Percentiles rank a stretch among this genome's conserved stretches.
These are phyloP conservation scores for Infundibulicybe gibba DNA, from an alignment of 768 basidiomycete species.

Conservation along the genomic window DNA sequence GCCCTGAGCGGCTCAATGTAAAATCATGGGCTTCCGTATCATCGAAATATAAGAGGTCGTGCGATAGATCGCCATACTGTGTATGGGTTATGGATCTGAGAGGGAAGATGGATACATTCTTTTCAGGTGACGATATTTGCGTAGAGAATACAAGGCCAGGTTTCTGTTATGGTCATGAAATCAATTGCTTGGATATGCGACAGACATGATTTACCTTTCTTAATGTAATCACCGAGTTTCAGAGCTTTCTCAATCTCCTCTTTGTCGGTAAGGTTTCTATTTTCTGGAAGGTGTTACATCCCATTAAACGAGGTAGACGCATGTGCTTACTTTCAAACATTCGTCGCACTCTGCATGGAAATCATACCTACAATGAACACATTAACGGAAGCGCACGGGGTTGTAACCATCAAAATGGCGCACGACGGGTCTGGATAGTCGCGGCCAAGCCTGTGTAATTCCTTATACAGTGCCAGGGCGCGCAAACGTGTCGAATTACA, in stretches of 20 bases:
- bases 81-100: conserved; percentile 17
- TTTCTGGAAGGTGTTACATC: conserved; percentile 41
- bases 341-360: conserved; percentile 68
- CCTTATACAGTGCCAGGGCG: conserved; percentile 75
- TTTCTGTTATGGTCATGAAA: conserved; percentile 45
- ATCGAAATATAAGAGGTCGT: no score
- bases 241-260: conserved; percentile 76
- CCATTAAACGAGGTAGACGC: background rate
- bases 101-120: conserved; percentile 55
- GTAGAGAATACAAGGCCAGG: conserved; percentile 78
- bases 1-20: no score
- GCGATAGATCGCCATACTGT: no score
- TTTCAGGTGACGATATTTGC: conserved; percentile 80
- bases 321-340: conserved; percentile 66
- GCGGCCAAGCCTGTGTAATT: conserved; percentile 73
- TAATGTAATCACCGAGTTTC: conserved; percentile 78
- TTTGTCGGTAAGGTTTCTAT: conserved; percentile 58
- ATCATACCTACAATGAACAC: conserved; percentile 52
- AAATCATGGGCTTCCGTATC: no score
- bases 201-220: conserved; percentile 55
- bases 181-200: background rate
- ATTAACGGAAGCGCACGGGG: conserved; percentile 2
- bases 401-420: conserved; percentile 24
- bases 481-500: conserved; percentile 52
- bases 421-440: conserved; percentile 84